Conservation (phyloP, 257 asterid species). For the Handroanthus guayacan region DNA sequence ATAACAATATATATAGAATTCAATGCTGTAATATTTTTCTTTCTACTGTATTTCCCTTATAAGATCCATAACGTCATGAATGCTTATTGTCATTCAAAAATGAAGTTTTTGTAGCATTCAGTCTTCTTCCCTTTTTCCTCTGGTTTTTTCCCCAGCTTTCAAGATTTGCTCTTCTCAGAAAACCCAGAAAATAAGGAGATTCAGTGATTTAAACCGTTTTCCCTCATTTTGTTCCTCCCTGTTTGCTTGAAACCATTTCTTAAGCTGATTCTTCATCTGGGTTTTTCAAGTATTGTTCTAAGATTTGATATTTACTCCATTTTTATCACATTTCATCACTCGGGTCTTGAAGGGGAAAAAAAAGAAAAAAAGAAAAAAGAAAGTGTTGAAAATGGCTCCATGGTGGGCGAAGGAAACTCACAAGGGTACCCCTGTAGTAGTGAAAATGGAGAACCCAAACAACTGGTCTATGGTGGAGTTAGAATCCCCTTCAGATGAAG, state of each 20-base stretch:
- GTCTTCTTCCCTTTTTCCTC: neutral
- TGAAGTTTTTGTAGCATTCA: conserved; percentile 31
- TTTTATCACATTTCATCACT: neutral
- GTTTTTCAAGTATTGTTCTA: neutral
- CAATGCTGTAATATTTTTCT: no score
- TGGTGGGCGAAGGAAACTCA: conserved; percentile 88
- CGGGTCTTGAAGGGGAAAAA: neutral
- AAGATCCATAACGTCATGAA: neutral
- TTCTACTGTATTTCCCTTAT: neutral
- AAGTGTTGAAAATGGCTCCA: conserved; percentile 62
- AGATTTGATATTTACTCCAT: neutral
- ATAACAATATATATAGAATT: no score
- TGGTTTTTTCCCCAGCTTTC: neutral
- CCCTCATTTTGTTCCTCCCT: neutral
- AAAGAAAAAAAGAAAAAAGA: no score
- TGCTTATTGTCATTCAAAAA: conserved; percentile 11
- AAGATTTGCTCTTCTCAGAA: neutral
- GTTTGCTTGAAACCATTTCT: neutral
- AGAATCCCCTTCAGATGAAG: conserved; percentile 73
- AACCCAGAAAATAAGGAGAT: neutral
- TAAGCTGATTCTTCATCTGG: conserved; percentile 17
- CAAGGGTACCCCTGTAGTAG: conserved; percentile 87
- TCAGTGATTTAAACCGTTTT: neutral
- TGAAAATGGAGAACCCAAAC: conserved; percentile 92
- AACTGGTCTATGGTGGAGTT: conserved; percentile 98